A percentile compares a stretch with the other conserved stretches of the same genome.
Evolutionary conservation across 1,139 yeast species (phyloP).

Genomic region (Blastobotrys ciferrii): DNA sequence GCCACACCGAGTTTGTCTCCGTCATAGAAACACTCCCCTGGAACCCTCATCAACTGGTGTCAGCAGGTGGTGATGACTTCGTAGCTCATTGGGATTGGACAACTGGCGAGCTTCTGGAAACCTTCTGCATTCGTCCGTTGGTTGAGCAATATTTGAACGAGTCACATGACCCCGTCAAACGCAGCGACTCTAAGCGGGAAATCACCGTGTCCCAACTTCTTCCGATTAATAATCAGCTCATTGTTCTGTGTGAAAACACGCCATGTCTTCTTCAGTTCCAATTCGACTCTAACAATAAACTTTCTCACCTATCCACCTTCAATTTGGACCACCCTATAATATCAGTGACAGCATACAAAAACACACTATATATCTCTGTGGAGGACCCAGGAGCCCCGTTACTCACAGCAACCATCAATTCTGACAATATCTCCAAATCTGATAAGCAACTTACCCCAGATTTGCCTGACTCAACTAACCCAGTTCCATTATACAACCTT

Average conservation of each 20-base stretch:
- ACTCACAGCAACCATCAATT: not conserved
- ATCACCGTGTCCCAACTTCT: slow-evolving; percentile 71
- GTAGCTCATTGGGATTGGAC: slow-evolving; percentile 81
- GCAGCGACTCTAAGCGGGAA: slow-evolving; percentile 51
- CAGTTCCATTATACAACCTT: slow-evolving; percentile 63
- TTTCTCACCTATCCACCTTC: not conserved
- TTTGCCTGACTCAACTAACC: slow-evolving; percentile 33
- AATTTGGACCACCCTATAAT: slow-evolving; percentile 2
- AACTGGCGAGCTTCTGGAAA: slow-evolving; percentile 45
- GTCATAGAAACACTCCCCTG: slow-evolving; percentile 53
- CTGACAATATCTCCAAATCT: not conserved
- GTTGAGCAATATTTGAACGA: slow-evolving; percentile 24
- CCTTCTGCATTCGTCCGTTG: slow-evolving; percentile 48
- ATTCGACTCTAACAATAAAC: not conserved
- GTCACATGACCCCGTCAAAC: slow-evolving; percentile 24
- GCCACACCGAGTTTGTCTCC: slow-evolving; percentile 81
- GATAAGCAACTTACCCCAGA: not conserved
- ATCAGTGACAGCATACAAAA: not conserved
- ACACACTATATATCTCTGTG: not conserved
- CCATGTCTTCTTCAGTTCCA: not conserved
- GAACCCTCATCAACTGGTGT: slow-evolving; percentile 51
- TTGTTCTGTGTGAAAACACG: slow-evolving; percentile 8
- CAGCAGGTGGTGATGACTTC: slow-evolving; percentile 89
- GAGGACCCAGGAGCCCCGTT: not conserved
- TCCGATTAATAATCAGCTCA: slow-evolving; percentile 39